Base-by-base conservation (phyloP, 371 early-diverging fungal species). In the Mortierella sp. region DNA sequence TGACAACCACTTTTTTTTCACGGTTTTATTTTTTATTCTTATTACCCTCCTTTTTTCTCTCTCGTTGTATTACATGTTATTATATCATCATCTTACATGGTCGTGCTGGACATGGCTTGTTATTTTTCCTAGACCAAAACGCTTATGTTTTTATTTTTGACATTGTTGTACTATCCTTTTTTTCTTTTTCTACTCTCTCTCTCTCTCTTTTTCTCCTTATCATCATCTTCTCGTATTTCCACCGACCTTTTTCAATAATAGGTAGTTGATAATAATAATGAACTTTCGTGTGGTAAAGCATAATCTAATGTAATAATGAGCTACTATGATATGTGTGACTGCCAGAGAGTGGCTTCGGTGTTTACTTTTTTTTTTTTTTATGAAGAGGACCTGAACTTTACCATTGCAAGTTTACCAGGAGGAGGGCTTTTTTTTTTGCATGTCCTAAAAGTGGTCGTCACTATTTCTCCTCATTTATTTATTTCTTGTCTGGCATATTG, bases 41-140 rank as follows among this genome's bases (percentile, higher is more conserved):
- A 42, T 55, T 2, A 51, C 37, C 42, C 28, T 43, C 31, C 23
- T 65, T 29, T 13, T 47, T 40, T 28, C 58, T 22, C 42, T 61
- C 61, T 43, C 28, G 6, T 17, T 42, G 23, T 40, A 42, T 32
- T 53, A 34, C 13, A 6, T 29, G n/a, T 55, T 29, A 9, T 37
- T 56, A 7, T 40, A 28, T 55, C 28, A 32, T 43, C 26, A 23
- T 28, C 10, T 45, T 61, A 7, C 15, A 8, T 47, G 29, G 53
- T 35, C 55, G 32, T 72, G 61, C 61, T 66, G 72, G 56, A 17
- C 57, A 61, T 61, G 61, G 54, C 42, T 51, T 22, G 9, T 37
- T 32, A 35, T 67, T 6, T 43, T 23, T 66, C 28, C 13, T 45
- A 17, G 13, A 34, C 26, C 45, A 23, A 7, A 28, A 5, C n/a